Evolutionary conservation across 176 grass and related monocot species (phyloP).

Genomic region (Raddia guianensis): DNA sequence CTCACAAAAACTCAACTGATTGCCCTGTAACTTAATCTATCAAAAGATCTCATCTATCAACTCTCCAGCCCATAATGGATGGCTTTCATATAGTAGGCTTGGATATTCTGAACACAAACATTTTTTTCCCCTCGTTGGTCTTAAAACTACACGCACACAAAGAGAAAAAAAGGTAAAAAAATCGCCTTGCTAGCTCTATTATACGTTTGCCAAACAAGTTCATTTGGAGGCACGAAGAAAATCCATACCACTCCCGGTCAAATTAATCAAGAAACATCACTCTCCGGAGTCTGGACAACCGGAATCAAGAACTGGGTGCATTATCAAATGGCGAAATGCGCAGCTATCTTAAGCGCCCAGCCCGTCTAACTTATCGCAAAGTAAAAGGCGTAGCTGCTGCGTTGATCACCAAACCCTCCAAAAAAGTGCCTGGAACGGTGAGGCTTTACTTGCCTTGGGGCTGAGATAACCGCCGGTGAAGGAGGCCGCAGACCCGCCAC

Average conservation of each 20-base stretch:
- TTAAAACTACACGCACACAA: background rate
- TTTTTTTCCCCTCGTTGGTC: background rate
- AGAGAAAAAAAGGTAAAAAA: background rate
- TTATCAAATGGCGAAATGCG: background rate
- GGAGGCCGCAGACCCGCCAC: background rate
- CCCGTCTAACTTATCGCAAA: background rate
- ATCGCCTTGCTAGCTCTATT: background rate
- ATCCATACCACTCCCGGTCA: background rate
- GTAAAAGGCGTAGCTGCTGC: background rate
- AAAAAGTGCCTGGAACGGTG: background rate
- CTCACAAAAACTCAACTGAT: background rate
- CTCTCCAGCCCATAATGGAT: slow-evolving; percentile 27
- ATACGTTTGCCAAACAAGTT: background rate
- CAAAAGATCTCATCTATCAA: slow-evolving; percentile 9
- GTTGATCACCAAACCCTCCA: background rate
- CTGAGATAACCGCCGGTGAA: background rate
- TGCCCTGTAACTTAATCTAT: background rate
- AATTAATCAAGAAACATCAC: background rate
- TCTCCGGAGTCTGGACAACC: background rate
- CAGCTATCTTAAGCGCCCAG: background rate
- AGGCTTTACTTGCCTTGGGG: slow-evolving; percentile 9
- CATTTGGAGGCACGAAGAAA: background rate
- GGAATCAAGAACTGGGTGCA: background rate
- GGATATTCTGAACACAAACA: background rate
- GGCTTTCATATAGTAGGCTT: background rate